Evolutionary conservation across 495 filamentous ascomycete species (phyloP).

Genomic region (Neurospora sp.): DNA sequence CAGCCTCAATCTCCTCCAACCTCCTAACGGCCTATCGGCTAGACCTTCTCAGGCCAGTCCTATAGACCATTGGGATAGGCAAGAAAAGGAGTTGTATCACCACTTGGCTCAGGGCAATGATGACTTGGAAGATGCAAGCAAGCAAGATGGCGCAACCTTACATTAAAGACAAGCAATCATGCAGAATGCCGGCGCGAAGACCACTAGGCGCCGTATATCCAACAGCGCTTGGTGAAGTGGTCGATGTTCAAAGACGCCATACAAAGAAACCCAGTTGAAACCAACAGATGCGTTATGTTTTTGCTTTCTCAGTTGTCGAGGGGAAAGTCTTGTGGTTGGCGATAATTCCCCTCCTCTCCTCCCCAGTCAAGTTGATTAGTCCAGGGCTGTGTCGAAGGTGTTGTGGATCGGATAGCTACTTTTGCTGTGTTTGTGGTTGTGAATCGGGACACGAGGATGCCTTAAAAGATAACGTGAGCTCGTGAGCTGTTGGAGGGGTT

Average conservation of each 20-base stretch:
- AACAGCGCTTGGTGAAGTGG: background rate
- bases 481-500: background rate
- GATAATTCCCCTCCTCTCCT: background rate
- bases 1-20: background rate
- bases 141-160: background rate
- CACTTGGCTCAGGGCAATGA: background rate
- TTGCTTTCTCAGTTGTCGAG: background rate
- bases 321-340: background rate
- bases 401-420: background rate
- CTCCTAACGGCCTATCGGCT: background rate
- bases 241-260: background rate
- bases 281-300: background rate
- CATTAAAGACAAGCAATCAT: conserved; percentile 4
- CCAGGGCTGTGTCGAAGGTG: background rate
- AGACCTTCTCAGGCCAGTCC: background rate
- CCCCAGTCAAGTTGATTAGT: background rate
- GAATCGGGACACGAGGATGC: background rate
- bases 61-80: background rate
- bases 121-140: background rate
- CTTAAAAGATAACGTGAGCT: background rate
- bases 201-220: conserved; percentile 2
- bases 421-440: background rate
- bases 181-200: conserved; percentile 3
- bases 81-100: background rate
- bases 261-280: background rate